Evolutionary conservation across 2,329 filamentous ascomycete species (phyloP).

Genomic region (Ascochyta viciae-villosae): DNA sequence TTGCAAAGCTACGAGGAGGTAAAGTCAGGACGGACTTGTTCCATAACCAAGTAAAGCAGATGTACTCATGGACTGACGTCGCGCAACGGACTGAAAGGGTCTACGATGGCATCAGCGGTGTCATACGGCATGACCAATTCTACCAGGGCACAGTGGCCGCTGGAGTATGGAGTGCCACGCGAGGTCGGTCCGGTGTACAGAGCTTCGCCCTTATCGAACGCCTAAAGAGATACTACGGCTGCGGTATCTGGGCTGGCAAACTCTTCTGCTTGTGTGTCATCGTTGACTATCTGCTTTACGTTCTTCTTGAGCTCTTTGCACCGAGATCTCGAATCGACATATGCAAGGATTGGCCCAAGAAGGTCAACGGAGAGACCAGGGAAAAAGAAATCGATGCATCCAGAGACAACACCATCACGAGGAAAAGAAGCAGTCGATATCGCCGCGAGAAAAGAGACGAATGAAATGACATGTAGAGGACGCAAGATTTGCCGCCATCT

Average conservation of each 20-base stretch:
- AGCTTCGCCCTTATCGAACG: constrained; percentile 94
- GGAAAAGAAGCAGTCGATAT: constrained; percentile 40
- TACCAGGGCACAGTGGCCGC: constrained; percentile 80
- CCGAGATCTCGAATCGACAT: constrained; percentile 87
- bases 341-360: constrained; percentile 90
- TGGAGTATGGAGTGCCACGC: constrained; percentile 70
- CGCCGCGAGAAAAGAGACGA: constrained; percentile 36
- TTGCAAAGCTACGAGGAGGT: constrained; percentile 82
- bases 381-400: constrained; percentile 18
- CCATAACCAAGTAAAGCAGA: constrained; percentile 94
- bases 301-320: constrained; percentile 86
- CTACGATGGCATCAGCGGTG: constrained; percentile 89
- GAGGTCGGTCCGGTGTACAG: constrained; percentile 73
- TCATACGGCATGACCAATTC: constrained; percentile 85
- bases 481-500: neutral
- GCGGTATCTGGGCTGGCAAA: constrained; percentile 98
- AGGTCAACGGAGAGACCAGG: constrained; percentile 49
- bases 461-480: constrained; percentile 24
- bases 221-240: constrained; percentile 95
- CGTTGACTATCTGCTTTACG: constrained; percentile 89
- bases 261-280: constrained; percentile 94
- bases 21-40: constrained; percentile 91
- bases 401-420: constrained; percentile 22
- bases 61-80: constrained; percentile 99
- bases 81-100: constrained; percentile 92